Percentiles rank a stretch among this genome's conserved stretches.
Conservation (phyloP, 2,329 filamentous ascomycete species). For the Chrysoporthe puriensis region DNA sequence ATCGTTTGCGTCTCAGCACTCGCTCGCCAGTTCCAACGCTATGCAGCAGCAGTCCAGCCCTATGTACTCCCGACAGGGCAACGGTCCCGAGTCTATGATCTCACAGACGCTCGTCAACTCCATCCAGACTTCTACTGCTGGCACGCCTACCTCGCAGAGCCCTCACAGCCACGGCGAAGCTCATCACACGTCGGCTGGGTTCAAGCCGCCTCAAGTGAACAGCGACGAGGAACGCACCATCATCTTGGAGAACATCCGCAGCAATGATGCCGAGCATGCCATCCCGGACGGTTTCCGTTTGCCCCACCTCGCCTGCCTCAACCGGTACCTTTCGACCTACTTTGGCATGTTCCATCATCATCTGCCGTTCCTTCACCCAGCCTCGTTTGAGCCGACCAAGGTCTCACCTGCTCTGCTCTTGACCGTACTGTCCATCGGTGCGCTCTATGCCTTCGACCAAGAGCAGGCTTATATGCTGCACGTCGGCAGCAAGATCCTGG, state of each 20-base stretch:
- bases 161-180: constrained; percentile 72
- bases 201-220: constrained; percentile 77
- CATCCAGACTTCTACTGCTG: constrained; percentile 68
- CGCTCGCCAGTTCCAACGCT: constrained; percentile 63
- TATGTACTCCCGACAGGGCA: constrained; percentile 51
- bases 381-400: constrained; percentile 82
- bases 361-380: constrained; percentile 90
- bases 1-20: constrained; percentile 70
- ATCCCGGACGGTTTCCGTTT: constrained; percentile 89
- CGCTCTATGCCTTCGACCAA: constrained; percentile 94
- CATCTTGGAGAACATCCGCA: constrained; percentile 85
- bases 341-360: constrained; percentile 98
- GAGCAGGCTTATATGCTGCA: constrained; percentile 97
- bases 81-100: constrained; percentile 60
- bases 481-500: constrained; percentile 94
- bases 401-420: constrained; percentile 83
- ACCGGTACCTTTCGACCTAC: constrained; percentile 92
- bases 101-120: constrained; percentile 72
- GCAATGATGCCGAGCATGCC: constrained; percentile 77
- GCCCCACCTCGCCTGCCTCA: constrained; percentile 78
- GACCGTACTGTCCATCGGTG: constrained; percentile 91
- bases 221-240: constrained; percentile 83
- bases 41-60: constrained; percentile 54
- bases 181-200: constrained; percentile 67
- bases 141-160: constrained; percentile 71